Base-by-base conservation (phyloP, 371 early-diverging fungal genomes). In the Apophysomyces sp. region DNA sequence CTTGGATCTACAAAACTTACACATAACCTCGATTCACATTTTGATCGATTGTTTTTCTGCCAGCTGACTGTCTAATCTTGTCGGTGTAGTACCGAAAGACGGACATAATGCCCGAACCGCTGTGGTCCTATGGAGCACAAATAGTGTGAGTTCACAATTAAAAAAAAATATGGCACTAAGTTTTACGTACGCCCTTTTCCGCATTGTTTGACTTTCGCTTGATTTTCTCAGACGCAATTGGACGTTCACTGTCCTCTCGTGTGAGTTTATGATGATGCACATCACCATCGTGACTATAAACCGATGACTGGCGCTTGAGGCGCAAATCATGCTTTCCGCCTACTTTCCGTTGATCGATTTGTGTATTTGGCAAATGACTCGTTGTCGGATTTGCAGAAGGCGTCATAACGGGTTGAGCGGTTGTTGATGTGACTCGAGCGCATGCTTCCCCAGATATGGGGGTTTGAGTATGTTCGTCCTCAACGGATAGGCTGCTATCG, bases 201-300 rank as follows among this genome's bases (percentile, higher is more conserved):
- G 60, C 60, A 34, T 66, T 65, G n/a, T 65, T 67, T 11, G 73
- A 70, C 52, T 74, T 77, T 60, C 77, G 77, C 62, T 80, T 80
- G 15, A 80, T 80, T 53, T 80, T 80, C 65, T 80, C 81, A 57
- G 81, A 80, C 13, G 81, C 81, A 72, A 80, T 80, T 1, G 81
- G 81, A 16, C 76, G 63, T 54, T 77, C 78, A 40, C 78, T 80
- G 55, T 80, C 81, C 56, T 80, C 78, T 61, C 81, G 62, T 13
- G 81, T 80, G 56, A 80, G 56, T 68, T 76, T 73, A 41, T 74
- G 74, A 56, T 79, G 79, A 16, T 76, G 68, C 1, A 68, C 67
- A 41, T 64, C 66, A 28, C 62, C 66, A 15, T 58, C 55, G 24
- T 55, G 39, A 24, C 39, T 55, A 16, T 31, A 39, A 15, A 55